Evolutionary conservation across 163 green algal species (phyloP).

Genomic region (Scenedesmus sp.): DNA sequence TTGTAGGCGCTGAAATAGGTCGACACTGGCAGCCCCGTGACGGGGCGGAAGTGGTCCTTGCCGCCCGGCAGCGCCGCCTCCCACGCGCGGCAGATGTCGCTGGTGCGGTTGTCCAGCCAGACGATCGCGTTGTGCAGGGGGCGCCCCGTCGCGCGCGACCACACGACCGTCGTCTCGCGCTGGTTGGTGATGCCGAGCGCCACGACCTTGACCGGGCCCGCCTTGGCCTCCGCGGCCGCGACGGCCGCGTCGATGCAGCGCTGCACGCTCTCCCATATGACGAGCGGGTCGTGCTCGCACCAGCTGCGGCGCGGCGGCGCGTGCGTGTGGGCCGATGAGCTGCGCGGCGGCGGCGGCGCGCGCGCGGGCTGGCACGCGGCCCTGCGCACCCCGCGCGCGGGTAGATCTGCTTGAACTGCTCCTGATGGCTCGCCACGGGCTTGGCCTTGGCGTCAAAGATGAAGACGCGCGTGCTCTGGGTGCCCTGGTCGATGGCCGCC

Average conservation of each 20-base stretch:
- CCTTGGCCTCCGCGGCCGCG: conserved; percentile 18
- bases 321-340: neutral
- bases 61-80: conserved; percentile 28
- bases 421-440: conserved; percentile 75
- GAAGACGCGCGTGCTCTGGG: conserved; percentile 89
- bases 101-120: conserved; percentile 94
- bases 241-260: conserved; percentile 76
- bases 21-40: conserved; percentile 92
- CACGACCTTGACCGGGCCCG: conserved; percentile 48
- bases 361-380: neutral
- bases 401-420: conserved; percentile 74
- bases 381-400: conserved; percentile 72
- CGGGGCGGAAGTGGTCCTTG: conserved; percentile 78
- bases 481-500: conserved; percentile 88
- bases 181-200: conserved; percentile 96
- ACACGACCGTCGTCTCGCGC: conserved; percentile 94
- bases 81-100: conserved; percentile 31
- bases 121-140: conserved; percentile 96
- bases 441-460: conserved; percentile 80
- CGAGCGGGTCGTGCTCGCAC: conserved; percentile 93
- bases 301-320: conserved; percentile 66
- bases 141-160: conserved; percentile 83
- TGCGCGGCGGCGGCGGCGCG: neutral
- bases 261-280: conserved; percentile 80
- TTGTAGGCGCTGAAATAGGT: conserved; percentile 98